Evolutionary conservation across 83 land plant species (phyloP), one percentile per base, ranked within the genome.

Genomic region (Diphasiastrum complanatum): DNA sequence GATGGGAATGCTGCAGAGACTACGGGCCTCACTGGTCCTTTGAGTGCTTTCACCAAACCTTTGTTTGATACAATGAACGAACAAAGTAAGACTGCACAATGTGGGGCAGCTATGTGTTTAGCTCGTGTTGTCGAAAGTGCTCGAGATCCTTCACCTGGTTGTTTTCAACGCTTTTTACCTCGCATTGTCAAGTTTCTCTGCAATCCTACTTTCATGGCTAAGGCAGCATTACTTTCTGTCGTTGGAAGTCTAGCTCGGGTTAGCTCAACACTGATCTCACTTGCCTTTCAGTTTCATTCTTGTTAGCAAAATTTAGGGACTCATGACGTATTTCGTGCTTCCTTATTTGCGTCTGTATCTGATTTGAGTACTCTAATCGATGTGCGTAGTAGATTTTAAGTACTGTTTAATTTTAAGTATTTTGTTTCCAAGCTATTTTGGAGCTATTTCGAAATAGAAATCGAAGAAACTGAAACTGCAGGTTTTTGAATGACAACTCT

Each of bases 91-190:
- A 37, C 35, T 27, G 58, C 51, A 1, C 73, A 69, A 48, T 41
- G 37, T 58, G 67, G 67, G 18, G 73, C 73, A 22, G 67, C 73
- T 5, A 27, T 63, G 56, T 69, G 73, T 68, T 47, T 69, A 5
- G 58, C 45, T 24, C 36, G 57, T 40, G 33, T 69, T 23, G 62
- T 69, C 19, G 73, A 62, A 38, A 61, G 34, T 28, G 45, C 69
- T 23, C 69, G 16, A n/a, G 53, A 62, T 33, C 69, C 54, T 3
- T 27, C 67, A 25, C 16, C 38, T 24, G 48, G 18, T 16, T 37
- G 54, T 26, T 25, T 69, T 34, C 67, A 69, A 25, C 45, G 48
- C n/a, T 68, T 69, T 8, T 51, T 53, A 20, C 67, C 73, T 33
- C 47, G 73, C 25, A 62, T 69, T 50, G 35, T 38, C 43, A 69